Evolutionary conservation across 345 rosid species (phyloP).

Genomic region (Eucalyptus erythrocorys): DNA sequence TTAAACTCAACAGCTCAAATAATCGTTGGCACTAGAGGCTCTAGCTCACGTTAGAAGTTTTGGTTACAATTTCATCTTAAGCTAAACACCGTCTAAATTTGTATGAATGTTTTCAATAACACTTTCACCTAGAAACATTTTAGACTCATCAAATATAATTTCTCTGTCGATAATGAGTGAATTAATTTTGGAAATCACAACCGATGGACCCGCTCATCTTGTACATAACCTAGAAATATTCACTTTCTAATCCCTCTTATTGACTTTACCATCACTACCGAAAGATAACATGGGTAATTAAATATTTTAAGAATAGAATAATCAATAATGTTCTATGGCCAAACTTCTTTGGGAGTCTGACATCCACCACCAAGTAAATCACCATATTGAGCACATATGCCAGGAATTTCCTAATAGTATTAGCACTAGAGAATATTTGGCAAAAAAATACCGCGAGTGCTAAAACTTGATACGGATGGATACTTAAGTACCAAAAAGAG

Average conservation of each 20-base stretch:
- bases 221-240: not conserved
- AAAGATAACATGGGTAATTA: not conserved
- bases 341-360: not conserved
- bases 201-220: accelerated
- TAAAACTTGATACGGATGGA: accelerated
- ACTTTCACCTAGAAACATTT: not conserved
- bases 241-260: not conserved
- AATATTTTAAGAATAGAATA: not conserved
- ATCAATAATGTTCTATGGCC: not conserved
- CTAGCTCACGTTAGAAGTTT: not conserved
- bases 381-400: not conserved
- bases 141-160: not conserved
- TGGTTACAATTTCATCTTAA: not conserved
- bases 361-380: not conserved
- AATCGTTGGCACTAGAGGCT: not conserved
- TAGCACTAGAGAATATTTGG: not conserved
- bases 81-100: accelerated
- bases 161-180: not conserved
- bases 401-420: not conserved
- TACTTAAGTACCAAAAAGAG: too few relatives aligned
- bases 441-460: accelerated
- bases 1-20: not conserved
- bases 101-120: not conserved
- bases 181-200: accelerated
- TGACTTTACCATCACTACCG: not conserved